phyloP scores from a whole-genome alignment of 2,329 filamentous ascomycete species.

The Fusarium coicis region DNA sequence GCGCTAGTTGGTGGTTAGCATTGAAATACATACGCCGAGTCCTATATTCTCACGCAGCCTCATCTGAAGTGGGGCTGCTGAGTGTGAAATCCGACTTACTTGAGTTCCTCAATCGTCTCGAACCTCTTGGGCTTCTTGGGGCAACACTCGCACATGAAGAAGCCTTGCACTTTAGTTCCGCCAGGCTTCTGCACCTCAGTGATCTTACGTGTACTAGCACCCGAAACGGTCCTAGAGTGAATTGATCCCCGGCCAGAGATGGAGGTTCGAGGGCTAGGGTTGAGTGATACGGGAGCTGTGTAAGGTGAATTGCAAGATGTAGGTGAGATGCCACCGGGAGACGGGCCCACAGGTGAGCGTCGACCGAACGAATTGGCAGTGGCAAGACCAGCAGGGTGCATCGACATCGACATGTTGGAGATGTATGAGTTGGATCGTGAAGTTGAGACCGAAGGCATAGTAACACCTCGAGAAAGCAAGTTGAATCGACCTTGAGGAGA shows the following conservation, averaged over 20 bases:
- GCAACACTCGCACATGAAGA: constrained; percentile 40
- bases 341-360: constrained; percentile 58
- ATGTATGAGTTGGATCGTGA: constrained; percentile 61
- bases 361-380: constrained; percentile 59
- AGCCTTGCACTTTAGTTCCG: constrained; percentile 63
- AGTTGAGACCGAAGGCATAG: constrained; percentile 55
- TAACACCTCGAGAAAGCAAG: constrained; percentile 56
- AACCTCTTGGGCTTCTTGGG: constrained; percentile 39
- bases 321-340: constrained; percentile 62
- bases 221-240: constrained; percentile 60
- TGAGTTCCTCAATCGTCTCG: constrained; percentile 57
- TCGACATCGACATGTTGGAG: constrained; percentile 56
- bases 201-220: constrained; percentile 63
- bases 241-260: constrained; percentile 52
- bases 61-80: constrained; percentile 7
- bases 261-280: constrained; percentile 61
- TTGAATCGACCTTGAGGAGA: constrained; percentile 64
- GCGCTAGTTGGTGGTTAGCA: constrained; percentile 63
- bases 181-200: constrained; percentile 60
- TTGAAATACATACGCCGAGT: background rate
- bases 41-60: constrained; percentile 12
- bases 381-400: constrained; percentile 52
- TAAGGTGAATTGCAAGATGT: constrained; percentile 62
- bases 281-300: constrained; percentile 59
- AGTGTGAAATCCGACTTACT: constrained; percentile 65